Evolutionary conservation across 495 filamentous ascomycete species (phyloP).

Genomic region (Ascobolus immersus): DNA sequence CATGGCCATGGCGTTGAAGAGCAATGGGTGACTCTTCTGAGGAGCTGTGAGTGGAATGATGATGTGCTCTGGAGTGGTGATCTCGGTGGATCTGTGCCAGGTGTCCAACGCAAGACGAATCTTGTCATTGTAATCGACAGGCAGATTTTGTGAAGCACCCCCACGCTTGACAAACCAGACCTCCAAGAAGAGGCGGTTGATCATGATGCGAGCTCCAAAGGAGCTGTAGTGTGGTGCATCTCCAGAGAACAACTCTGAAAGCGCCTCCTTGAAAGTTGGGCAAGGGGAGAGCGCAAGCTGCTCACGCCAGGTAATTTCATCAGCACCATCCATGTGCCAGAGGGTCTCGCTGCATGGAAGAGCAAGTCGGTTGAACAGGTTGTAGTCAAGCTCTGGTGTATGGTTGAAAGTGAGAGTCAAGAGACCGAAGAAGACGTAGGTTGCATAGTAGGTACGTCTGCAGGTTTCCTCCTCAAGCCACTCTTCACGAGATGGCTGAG

Average conservation of each 20-base stretch:
- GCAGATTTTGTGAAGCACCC: no score
- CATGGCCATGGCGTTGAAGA: slow-evolving; percentile 97
- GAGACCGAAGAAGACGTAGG: slow-evolving; percentile 96
- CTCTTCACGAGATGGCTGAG: slow-evolving; percentile 51
- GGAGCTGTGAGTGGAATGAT: slow-evolving; percentile 78
- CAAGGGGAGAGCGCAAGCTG: slow-evolving; percentile 40
- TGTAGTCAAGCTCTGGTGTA: slow-evolving; percentile 88
- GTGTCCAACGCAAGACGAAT: slow-evolving; percentile 85
- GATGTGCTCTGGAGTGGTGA: slow-evolving; percentile 80
- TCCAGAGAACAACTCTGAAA: slow-evolving; percentile 83
- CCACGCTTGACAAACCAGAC: slow-evolving; percentile 98
- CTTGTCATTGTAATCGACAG: slow-evolving; percentile 68
- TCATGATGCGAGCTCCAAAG: slow-evolving; percentile 92
- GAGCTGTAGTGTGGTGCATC: slow-evolving; percentile 82
- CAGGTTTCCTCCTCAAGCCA: slow-evolving; percentile 97
- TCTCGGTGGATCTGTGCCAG: slow-evolving; percentile 85
- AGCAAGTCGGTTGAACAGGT: slow-evolving; percentile 83
- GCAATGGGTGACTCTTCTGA: slow-evolving; percentile 88
- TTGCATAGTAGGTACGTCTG: slow-evolving; percentile 91
- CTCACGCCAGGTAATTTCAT: slow-evolving; percentile 66
- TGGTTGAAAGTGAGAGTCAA: slow-evolving; percentile 93
- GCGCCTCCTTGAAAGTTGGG: slow-evolving; percentile 73
- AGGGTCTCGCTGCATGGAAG: slow-evolving; percentile 82
- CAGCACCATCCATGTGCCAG: slow-evolving; percentile 64
- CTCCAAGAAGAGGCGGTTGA: slow-evolving; percentile 94